phyloP scores from a whole-genome alignment of 208 protist species.

The Endotrypanum monterogeii region DNA sequence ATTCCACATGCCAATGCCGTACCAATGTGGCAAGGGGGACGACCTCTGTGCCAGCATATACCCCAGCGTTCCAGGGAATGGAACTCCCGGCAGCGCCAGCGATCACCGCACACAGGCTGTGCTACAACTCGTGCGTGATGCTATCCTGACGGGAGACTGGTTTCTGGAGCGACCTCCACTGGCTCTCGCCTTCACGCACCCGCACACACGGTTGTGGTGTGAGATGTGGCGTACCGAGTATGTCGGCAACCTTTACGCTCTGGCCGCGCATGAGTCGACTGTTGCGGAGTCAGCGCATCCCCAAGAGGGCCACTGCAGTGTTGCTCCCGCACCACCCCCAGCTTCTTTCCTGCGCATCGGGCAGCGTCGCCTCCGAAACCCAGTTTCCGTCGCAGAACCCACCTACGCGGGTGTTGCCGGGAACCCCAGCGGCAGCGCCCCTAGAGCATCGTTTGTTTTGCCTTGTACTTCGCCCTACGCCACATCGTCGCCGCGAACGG shows the following conservation, averaged over 20 bases:
- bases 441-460: background rate
- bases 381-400: background rate
- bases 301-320: background rate
- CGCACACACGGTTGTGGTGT: constrained; percentile 18
- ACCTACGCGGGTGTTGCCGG: background rate
- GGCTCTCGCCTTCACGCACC: constrained; percentile 26
- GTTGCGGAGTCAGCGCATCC: background rate
- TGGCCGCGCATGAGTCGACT: background rate
- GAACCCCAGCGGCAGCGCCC: background rate
- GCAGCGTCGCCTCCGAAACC: constrained; percentile 7
- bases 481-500: background rate
- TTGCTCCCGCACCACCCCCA: background rate
- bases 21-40: background rate
- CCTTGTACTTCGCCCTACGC: constrained; percentile 4
- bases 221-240: constrained; percentile 32
- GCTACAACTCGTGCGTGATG: constrained; percentile 15
- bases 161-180: constrained; percentile 26
- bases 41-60: background rate
- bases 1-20: background rate
- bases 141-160: constrained; percentile 17
- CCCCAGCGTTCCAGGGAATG: background rate
- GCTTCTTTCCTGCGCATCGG: constrained; percentile 8
- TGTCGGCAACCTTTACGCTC: constrained; percentile 1
- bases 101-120: background rate
- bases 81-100: background rate